Percentiles rank a stretch among this genome's conserved stretches.
Conservation (phyloP, 441 rosid species). For the Codiaeum variegatum region DNA sequence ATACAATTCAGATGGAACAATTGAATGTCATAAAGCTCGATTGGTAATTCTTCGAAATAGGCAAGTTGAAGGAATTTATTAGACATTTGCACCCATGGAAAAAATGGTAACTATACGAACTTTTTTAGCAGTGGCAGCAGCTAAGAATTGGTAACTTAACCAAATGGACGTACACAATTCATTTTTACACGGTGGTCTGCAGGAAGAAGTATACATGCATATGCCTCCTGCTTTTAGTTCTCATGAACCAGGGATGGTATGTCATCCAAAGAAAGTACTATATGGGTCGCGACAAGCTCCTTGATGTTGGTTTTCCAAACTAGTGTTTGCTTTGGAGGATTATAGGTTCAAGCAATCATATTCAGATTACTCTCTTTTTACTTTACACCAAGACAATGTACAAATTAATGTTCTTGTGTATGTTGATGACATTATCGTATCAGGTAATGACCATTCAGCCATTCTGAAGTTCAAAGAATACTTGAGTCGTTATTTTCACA, state of each 20-base stretch:
- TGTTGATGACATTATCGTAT: too few relatives aligned
- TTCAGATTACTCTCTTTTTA: neutral
- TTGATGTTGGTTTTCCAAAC: slow-evolving; percentile 15
- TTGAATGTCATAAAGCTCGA: neutral
- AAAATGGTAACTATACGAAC: too few relatives aligned
- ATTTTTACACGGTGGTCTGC: too few relatives aligned
- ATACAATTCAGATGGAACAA: neutral
- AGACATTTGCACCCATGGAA: too few relatives aligned
- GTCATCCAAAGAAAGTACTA: neutral
- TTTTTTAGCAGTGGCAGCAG: too few relatives aligned
- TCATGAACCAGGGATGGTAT: neutral
- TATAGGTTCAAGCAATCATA: slow-evolving; percentile 5
- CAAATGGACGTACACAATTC: too few relatives aligned
- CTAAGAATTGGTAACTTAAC: too few relatives aligned
- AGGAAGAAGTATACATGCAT: neutral
- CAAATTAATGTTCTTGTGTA: too few relatives aligned
- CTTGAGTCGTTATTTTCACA: too few relatives aligned
- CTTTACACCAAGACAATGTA: too few relatives aligned
- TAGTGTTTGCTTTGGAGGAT: neutral
- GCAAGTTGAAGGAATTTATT: neutral
- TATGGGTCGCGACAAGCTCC: slow-evolving; percentile 16
- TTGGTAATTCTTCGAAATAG: neutral
- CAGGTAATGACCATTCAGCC: too few relatives aligned
- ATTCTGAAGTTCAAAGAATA: too few relatives aligned
- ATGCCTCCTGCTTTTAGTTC: neutral